A percentile compares a stretch with the other conserved stretches of the same genome.
Evolutionary conservation across 2,329 filamentous ascomycete species (phyloP).

Genomic region (Penicillium oxalicum): DNA sequence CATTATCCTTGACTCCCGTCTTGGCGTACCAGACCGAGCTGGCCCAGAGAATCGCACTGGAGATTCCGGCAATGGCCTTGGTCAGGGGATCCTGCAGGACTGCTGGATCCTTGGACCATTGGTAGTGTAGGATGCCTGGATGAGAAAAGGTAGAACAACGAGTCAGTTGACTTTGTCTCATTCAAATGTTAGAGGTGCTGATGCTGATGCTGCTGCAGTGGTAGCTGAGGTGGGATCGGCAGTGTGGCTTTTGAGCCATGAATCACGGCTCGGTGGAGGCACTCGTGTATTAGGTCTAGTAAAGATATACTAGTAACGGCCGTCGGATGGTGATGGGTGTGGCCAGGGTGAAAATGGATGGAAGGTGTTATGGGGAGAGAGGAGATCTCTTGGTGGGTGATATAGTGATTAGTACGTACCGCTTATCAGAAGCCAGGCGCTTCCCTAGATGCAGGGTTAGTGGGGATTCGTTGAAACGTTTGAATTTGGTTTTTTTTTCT

Average conservation of each 20-base stretch:
- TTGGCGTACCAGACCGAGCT: slow-evolving; percentile 29
- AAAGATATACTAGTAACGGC: neutral
- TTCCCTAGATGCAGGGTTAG: slow-evolving; percentile 14
- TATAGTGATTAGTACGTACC: slow-evolving; percentile 10
- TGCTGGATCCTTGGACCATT: slow-evolving; percentile 19
- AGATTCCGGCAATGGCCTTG: slow-evolving; percentile 25
- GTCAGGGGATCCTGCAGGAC: slow-evolving; percentile 24
- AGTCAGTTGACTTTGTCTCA: no score
- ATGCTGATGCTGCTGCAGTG: neutral
- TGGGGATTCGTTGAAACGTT: neutral
- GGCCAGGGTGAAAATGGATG: neutral
- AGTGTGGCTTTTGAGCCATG: no score
- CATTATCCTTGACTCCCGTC: slow-evolving; percentile 22
- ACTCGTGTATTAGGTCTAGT: neutral
- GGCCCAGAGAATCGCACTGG: slow-evolving; percentile 23
- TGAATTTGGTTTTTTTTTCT: neutral
- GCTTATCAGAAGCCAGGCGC: slow-evolving; percentile 20
- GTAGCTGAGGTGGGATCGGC: no score
- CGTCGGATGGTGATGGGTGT: no score
- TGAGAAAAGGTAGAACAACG: no score
- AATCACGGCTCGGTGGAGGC: no score
- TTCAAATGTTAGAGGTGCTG: no score
- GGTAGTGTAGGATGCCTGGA: slow-evolving; percentile 23
- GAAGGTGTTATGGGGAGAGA: no score
- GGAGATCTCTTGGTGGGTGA: no score